phyloP scores from a whole-genome alignment of 2,329 filamentous ascomycete genomes.

The Talaromyces sp. region DNA sequence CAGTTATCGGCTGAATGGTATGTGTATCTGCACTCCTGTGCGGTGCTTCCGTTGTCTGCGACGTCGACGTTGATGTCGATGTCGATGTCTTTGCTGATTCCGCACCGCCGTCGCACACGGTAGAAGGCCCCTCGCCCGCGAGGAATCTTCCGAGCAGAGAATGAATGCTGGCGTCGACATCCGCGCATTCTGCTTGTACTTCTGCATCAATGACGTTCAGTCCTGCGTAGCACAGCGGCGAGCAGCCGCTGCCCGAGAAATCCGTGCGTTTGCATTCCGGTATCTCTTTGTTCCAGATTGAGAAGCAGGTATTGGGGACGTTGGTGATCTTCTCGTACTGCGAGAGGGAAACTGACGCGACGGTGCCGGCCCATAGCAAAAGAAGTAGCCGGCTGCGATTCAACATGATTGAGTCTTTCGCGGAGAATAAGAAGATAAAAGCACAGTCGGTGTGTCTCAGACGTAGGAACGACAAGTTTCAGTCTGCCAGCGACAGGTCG shows the following conservation, averaged over 20 bases:
- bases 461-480: neutral
- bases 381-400: slow-evolving; percentile 15
- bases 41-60: neutral
- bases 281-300: slow-evolving; percentile 10
- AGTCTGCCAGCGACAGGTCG: neutral
- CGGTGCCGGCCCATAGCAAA: neutral
- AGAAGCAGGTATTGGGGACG: slow-evolving; percentile 5
- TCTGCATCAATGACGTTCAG: slow-evolving; percentile 7
- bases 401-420: neutral
- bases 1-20: neutral
- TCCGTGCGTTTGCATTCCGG: slow-evolving; percentile 11
- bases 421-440: neutral
- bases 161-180: slow-evolving; percentile 2
- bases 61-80: neutral
- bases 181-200: slow-evolving; percentile 7
- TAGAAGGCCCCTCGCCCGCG: slow-evolving; percentile 7
- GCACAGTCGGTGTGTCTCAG: neutral
- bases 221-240: slow-evolving; percentile 6
- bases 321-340: slow-evolving; percentile 12
- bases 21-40: neutral
- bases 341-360: slow-evolving; percentile 8
- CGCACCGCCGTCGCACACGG: slow-evolving; percentile 4
- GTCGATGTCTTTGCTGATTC: neutral
- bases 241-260: slow-evolving; percentile 7
- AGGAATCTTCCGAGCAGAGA: slow-evolving; percentile 11